Evolutionary conservation across 78 protist species (phyloP).

Genomic region (Mantamonas sphyraenae): DNA sequence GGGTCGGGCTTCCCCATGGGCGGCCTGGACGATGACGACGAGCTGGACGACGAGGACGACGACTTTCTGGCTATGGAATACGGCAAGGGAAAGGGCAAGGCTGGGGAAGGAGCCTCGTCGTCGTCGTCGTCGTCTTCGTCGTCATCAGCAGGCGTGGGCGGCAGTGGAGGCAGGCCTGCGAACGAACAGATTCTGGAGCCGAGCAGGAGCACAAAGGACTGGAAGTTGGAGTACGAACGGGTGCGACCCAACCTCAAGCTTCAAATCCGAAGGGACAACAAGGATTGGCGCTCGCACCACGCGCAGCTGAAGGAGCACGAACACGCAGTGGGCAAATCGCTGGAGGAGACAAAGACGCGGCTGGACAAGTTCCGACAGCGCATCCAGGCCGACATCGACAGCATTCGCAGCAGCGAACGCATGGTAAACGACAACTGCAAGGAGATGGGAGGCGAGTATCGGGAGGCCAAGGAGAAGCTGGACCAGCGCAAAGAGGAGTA

Average conservation of each 20-base stretch:
- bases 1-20: no score
- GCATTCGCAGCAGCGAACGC: neutral
- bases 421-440: no score
- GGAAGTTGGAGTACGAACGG: constrained; percentile 12
- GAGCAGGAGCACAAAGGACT: neutral
- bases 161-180: no score
- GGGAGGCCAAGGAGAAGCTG: neutral
- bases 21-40: constrained; percentile 5
- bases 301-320: neutral
- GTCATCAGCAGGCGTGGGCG: no score
- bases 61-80: neutral
- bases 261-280: neutral
- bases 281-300: constrained; percentile 21
- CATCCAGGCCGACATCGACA: neutral
- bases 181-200: neutral
- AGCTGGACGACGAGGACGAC: neutral
- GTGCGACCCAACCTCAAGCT: constrained; percentile 10
- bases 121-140: no score
- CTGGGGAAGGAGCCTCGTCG: neutral
- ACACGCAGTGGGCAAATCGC: neutral
- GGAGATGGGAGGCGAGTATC: neutral
- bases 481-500: no score
- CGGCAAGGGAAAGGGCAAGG: neutral
- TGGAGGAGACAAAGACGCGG: neutral
- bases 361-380: neutral